Evolutionary conservation across 192 early-diverging fungal species (phyloP).

Genomic region (Nowakowskiella sp.): DNA sequence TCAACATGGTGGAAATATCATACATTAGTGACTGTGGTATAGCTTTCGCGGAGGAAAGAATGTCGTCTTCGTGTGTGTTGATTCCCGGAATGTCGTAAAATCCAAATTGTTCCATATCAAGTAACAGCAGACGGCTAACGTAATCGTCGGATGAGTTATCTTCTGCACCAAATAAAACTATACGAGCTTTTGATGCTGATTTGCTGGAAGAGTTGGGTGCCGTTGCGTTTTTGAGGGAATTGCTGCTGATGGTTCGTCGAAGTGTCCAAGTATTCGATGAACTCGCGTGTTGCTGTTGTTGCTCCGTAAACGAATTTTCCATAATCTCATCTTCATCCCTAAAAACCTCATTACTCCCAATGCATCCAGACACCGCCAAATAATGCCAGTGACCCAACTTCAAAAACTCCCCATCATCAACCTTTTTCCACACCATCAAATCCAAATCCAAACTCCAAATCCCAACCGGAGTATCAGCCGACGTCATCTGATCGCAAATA

Average conservation of each 20-base stretch:
- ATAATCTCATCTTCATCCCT: too few species aligned
- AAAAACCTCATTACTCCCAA: too few species aligned
- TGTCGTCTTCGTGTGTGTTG: too few species aligned
- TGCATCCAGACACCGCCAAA: slow-evolving; percentile 56
- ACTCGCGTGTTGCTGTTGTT: too few species aligned
- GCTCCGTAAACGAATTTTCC: too few species aligned
- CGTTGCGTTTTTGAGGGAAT: too few species aligned
- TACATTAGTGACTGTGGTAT: slow-evolving; percentile 33
- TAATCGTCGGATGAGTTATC: slow-evolving; percentile 36
- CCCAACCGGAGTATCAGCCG: neutral
- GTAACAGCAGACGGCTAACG: slow-evolving; percentile 37
- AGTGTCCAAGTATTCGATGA: too few species aligned
- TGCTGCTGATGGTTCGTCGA: too few species aligned
- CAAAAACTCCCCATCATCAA: slow-evolving; percentile 23
- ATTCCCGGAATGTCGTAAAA: slow-evolving; percentile 44
- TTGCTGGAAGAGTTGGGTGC: too few species aligned
- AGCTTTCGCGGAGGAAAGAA: too few species aligned
- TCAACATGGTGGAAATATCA: slow-evolving; percentile 39
- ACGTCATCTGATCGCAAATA: slow-evolving; percentile 18
- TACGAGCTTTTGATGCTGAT: too few species aligned
- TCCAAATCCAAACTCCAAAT: slow-evolving; percentile 54
- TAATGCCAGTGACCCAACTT: slow-evolving; percentile 46
- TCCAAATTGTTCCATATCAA: slow-evolving; percentile 53
- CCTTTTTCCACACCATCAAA: slow-evolving; percentile 46
- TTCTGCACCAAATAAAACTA: slow-evolving; percentile 43